Conservation (phyloP, 2,329 filamentous ascomycete species). For the Mycocentrospora acerina region DNA sequence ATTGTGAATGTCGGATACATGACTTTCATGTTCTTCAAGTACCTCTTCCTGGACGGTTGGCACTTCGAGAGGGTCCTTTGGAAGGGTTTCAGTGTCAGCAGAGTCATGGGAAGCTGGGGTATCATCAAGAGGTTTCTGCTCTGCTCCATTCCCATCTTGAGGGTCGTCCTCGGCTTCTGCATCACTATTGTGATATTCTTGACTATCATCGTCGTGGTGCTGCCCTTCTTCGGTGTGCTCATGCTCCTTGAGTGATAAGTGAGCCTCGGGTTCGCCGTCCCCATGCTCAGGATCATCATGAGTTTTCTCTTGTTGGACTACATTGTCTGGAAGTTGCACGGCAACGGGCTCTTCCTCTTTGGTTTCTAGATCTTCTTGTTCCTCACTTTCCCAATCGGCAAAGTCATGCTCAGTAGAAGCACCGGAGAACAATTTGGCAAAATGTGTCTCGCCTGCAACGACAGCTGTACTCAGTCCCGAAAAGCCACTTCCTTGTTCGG, state of each 20-base stretch:
- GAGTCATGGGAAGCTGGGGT: background rate
- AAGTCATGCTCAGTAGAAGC: constrained; percentile 20
- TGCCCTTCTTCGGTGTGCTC: constrained; percentile 4
- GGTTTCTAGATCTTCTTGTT: constrained; percentile 8
- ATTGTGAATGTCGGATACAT: background rate
- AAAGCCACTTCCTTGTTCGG: constrained; percentile 59
- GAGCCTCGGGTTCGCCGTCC: constrained; percentile 4
- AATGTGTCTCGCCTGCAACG: constrained; percentile 28
- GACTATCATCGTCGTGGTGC: constrained; percentile 1
- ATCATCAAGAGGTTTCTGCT: constrained; percentile 1
- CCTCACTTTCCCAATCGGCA: constrained; percentile 25
- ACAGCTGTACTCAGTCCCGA: constrained; percentile 47
- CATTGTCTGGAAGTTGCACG: constrained; percentile 3
- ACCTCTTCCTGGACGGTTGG: background rate
- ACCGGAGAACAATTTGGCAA: constrained; percentile 17
- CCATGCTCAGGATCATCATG: background rate
- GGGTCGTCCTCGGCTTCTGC: background rate
- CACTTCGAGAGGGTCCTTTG: background rate
- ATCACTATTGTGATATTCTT: constrained; percentile 1
- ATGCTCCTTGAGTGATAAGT: background rate
- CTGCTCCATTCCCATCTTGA: constrained; percentile 1
- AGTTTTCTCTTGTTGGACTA: constrained; percentile 1
- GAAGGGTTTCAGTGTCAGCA: constrained; percentile 1
- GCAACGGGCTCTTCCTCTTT: constrained; percentile 4
- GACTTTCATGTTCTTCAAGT: background rate